Base-by-base conservation (phyloP, 371 early-diverging fungal genomes). In the Mortierella sp. region DNA sequence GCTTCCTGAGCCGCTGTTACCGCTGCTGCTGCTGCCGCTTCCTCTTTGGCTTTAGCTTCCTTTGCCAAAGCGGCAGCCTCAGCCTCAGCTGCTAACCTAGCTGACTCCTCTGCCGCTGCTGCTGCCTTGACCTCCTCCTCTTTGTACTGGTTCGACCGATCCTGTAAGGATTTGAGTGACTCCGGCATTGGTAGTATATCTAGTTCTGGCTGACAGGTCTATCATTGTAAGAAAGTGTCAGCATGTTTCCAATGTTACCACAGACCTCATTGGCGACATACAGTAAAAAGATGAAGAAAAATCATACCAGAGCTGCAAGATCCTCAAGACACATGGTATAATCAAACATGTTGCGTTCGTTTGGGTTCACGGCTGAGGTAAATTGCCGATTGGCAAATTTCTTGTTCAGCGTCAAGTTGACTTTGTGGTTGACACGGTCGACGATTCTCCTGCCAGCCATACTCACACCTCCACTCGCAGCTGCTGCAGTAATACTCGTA, bases 161-260 rank as follows among this genome's bases (percentile, higher is more conserved):
- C 70, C 41, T 72, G 58, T 3, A 80, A 74, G 43, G 49, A 16
- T 27, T 73, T 72, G n/a, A 84, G 29, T 24, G 81, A 43, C n/a
- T 70, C 78, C 60, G 85, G 85, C 44, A 48, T 63, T 2, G 81
- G 79, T 0, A 76, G 79, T 41, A 74, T n/a, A 68, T 81, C 81
- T 43, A 78, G 48, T 16, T 84, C 85, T 65, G 78, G 76, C 44
- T 70, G 71, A 32, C 85, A 84, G 24, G 44, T 81, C 85, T 84
- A 75, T 35, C 14, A 35, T 63, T 6, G 35, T 21, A 35, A 4
- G 29, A 29, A 18, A 16, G 6, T 32, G 18, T 35, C 7, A 63
- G 29, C 7, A 4, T 3, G 18, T 6, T 38, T 21, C 29, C 4
- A 29, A 29, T 29, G 29, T 32, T 3, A 14, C 14, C 14, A 14